Evolutionary conservation across 805 yeast species (phyloP), one percentile per base, ranked within the genome.

Genomic region (Ogataea sp.): DNA sequence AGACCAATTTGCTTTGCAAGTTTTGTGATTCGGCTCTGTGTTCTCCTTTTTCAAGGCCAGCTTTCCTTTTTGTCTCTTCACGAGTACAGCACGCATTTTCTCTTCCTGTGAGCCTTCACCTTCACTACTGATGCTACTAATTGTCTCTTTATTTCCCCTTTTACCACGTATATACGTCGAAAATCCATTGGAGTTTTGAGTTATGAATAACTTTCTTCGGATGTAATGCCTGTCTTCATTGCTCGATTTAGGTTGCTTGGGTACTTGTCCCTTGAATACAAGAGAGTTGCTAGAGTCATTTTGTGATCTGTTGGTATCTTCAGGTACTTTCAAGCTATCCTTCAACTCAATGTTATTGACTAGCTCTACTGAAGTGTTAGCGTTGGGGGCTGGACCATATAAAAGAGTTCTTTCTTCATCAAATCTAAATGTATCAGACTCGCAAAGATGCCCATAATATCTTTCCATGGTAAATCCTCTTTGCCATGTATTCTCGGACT

Each of bases 391-490:
- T 13, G 30, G 16, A n/a, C 38, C 37, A n/a, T 25, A 32, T 32
- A 11, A 17, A 5, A 13, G 7, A 24, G 18, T 13, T 8, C 36
- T 26, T 30, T 44, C 38, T 18, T 31, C 6, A 34, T 43, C 50
- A 34, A 43, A 49, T 2, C 7, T 26, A 17, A 44, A 40, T 2
- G 34, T 20, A 6, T 13, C 13, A 2, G n/a, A 20, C 6, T 29
- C 3, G 25, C 45, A 39, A 11, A 30, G 18, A 11, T 18, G 6
- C 3, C 39, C 42, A 37, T 39, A 48, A 15, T 36, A 44, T 13
- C 44, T 36, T n/a, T 35, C 27, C 42, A 50, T 50, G 9, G 27
- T 39, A 16, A 46, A 44, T 1, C 48, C 48, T 5, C 37, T n/a
- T 3, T 20, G 20, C 48, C 46, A 43, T 11, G 52, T 39, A 2